Evolutionary conservation across 257 asterid species (phyloP).

Genomic region (Solanum corneliomulleri): DNA sequence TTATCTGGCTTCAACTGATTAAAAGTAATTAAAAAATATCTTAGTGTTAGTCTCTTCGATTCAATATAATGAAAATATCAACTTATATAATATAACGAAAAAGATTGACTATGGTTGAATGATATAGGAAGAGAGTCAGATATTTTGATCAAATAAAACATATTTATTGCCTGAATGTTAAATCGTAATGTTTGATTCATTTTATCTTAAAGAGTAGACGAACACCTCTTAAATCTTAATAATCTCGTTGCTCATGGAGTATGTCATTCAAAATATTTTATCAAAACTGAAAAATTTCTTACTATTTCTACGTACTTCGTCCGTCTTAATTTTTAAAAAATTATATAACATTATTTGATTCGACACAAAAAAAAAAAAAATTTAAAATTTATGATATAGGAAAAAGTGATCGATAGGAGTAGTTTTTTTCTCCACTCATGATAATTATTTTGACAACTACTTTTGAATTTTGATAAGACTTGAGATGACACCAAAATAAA

Average conservation of each 20-base stretch:
- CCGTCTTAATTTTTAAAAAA: not conserved
- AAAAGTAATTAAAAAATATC: not conserved
- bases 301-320: not conserved
- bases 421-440: not conserved
- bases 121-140: not conserved
- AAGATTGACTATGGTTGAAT: not conserved
- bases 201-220: not conserved
- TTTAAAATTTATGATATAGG: not conserved
- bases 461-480: not conserved
- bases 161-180: not conserved
- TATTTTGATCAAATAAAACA: not conserved
- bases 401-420: not conserved
- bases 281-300: not conserved
- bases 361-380: not conserved
- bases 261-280: not conserved
- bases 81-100: not conserved
- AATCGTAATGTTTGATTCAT: not conserved
- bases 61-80: not conserved
- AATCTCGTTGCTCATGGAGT: not conserved
- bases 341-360: too few species aligned
- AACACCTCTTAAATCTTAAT: not conserved
- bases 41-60: not conserved
- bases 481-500: not conserved
- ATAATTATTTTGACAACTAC: not conserved
- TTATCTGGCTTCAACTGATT: not conserved